These are phyloP conservation scores for Golovinomyces cichoracearum DNA, from an alignment of 2,329 filamentous ascomycete species.

Conservation along the genomic window DNA sequence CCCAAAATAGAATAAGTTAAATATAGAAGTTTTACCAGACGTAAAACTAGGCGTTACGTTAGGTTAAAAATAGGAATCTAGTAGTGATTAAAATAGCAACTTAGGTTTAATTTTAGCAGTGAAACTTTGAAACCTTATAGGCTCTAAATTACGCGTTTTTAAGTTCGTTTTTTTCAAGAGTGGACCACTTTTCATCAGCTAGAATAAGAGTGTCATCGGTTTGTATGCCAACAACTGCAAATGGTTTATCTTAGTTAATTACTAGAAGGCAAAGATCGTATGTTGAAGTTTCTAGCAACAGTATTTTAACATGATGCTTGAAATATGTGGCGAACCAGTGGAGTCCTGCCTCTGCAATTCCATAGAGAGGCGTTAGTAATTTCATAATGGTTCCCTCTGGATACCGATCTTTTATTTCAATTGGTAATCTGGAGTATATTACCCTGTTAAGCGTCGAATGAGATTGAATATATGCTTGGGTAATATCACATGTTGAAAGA, in stretches of 20 bases:
- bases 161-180: background rate
- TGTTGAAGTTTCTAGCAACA: background rate
- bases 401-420: background rate
- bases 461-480: background rate
- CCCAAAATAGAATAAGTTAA: background rate
- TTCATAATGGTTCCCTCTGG: background rate
- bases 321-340: slow-evolving; percentile 2
- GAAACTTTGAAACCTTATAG: too few species aligned
- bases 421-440: background rate
- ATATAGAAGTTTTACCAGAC: background rate
- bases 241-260: background rate
- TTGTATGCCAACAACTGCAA: slow-evolving; percentile 2
- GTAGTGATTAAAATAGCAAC: background rate
- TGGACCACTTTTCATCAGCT: background rate
- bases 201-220: slow-evolving; percentile 2
- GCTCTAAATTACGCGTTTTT: background rate
- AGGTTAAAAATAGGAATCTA: slow-evolving; percentile 1
- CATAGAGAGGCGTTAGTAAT: background rate
- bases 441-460: background rate
- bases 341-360: background rate
- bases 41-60: background rate
- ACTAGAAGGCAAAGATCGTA: slow-evolving; percentile 1
- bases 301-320: background rate
- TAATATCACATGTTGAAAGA: slow-evolving; percentile 1
- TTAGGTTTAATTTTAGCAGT: too few species aligned